Evolutionary conservation across 75 land plant species (phyloP).

Genomic region (Pinus tabuliformis): DNA sequence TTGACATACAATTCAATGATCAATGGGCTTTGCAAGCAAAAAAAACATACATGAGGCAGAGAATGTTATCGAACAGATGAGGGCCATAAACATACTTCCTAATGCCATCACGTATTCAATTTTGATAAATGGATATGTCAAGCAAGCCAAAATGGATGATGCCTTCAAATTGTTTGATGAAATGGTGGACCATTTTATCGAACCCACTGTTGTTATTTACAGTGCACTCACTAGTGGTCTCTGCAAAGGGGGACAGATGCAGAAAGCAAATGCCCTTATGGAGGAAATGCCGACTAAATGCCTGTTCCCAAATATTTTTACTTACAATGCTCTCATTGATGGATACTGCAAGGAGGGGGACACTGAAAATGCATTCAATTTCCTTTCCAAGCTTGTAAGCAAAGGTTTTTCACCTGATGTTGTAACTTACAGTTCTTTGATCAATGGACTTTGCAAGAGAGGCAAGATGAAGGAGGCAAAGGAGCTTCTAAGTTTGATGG

Average conservation of each 20-base stretch:
- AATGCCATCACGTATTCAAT: background rate
- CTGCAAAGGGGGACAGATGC: constrained; percentile 47
- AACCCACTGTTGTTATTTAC: constrained; percentile 45
- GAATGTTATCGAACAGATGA: background rate
- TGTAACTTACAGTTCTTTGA: constrained; percentile 37
- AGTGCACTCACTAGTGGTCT: constrained; percentile 50
- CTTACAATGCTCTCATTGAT: constrained; percentile 50
- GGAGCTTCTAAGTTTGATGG: constrained; percentile 35
- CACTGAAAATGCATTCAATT: constrained; percentile 45
- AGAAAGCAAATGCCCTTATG: constrained; percentile 41
- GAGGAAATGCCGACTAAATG: constrained; percentile 58
- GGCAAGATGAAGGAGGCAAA: constrained; percentile 36
- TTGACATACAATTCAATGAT: background rate
- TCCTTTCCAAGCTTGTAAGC: constrained; percentile 38
- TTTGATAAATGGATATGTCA: constrained; percentile 52
- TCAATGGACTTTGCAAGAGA: constrained; percentile 45
- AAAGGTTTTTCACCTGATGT: constrained; percentile 40
- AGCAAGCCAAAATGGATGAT: constrained; percentile 27
- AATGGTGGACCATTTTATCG: constrained; percentile 47
- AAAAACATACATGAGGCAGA: background rate
- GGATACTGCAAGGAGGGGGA: constrained; percentile 43
- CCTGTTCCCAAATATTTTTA: constrained; percentile 36
- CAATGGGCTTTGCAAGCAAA: background rate
- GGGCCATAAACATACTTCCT: background rate
- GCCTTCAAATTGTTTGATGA: constrained; percentile 40